phyloP scores from a whole-genome alignment of 208 protist genomes.

The Leishmania tropica region DNA sequence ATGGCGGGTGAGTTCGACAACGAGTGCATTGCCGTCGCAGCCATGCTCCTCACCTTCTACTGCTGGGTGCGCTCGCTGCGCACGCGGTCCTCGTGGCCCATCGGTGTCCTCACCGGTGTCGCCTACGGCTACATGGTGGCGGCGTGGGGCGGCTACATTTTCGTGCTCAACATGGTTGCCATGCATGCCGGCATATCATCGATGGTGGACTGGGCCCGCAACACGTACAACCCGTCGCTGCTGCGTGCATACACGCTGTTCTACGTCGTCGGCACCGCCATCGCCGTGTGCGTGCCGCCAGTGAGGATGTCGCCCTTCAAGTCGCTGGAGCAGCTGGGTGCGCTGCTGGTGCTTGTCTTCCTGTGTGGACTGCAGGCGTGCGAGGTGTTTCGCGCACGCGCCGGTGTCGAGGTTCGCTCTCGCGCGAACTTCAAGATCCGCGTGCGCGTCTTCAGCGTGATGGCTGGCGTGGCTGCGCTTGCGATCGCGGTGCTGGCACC shows the following conservation, averaged over 20 bases:
- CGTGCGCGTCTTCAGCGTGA: constrained; percentile 32
- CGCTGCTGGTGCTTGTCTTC: constrained; percentile 86
- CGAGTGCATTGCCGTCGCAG: constrained; percentile 98
- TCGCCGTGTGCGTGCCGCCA: constrained; percentile 95
- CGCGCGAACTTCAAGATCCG: constrained; percentile 33
- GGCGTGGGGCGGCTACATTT: constrained; percentile 98
- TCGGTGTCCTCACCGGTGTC: constrained; percentile 59
- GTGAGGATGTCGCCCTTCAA: constrained; percentile 95
- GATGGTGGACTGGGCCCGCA: constrained; percentile 70
- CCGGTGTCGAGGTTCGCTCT: constrained; percentile 32
- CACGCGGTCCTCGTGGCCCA: constrained; percentile 38
- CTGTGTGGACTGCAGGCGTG: constrained; percentile 40
- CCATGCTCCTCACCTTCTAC: constrained; percentile 95
- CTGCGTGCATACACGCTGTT: constrained; percentile 96
- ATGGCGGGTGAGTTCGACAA: constrained; percentile 99
- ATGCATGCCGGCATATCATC: constrained; percentile 92
- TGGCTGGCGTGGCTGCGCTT: constrained; percentile 23
- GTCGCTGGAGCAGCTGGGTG: constrained; percentile 94
- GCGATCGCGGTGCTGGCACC: constrained; percentile 37
- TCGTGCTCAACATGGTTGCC: constrained; percentile 98
- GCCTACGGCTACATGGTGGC: constrained; percentile 93
- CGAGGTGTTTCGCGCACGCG: constrained; percentile 30
- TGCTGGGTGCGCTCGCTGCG: constrained; percentile 84
- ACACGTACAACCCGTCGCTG: constrained; percentile 85
- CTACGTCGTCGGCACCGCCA: constrained; percentile 94